These are phyloP conservation scores for Vitis hybrid DNA, from an alignment of 177 flowering plant species.

Conservation along the genomic window DNA sequence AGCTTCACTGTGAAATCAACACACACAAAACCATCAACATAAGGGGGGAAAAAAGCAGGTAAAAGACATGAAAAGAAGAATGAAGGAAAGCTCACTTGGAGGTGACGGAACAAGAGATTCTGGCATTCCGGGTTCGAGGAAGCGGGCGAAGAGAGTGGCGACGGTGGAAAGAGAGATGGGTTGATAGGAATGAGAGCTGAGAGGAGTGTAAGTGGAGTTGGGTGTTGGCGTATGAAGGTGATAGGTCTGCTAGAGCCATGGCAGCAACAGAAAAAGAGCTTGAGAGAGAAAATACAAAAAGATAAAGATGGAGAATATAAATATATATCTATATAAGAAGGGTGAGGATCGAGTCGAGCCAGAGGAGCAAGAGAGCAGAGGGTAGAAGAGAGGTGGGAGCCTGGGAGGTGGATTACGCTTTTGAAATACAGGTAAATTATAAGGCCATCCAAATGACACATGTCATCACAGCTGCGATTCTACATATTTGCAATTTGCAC, in stretches of 20 bases:
- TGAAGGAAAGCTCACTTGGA: conserved; percentile 31
- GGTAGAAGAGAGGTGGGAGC: not conserved
- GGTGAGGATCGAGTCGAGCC: not conserved
- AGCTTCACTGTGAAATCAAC: conserved; percentile 40
- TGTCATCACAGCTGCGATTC: conserved; percentile 31
- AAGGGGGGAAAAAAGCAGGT: not conserved
- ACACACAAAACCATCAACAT: too few relatives aligned
- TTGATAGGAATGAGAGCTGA: conserved; percentile 29
- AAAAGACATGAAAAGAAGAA: too few relatives aligned
- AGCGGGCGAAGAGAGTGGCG: conserved; percentile 23
- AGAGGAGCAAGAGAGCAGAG: not conserved
- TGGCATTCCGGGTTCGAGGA: conserved; percentile 17
- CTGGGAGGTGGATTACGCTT: not conserved
- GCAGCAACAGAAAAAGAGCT: conserved; percentile 12
- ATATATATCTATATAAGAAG: conserved; percentile 1
- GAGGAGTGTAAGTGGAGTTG: conserved; percentile 23
- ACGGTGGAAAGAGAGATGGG: conserved; percentile 23
- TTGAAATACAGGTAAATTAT: conserved; percentile 19
- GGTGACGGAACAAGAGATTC: conserved; percentile 53
- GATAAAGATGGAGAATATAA: not conserved
- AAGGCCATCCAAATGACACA: conserved; percentile 50
- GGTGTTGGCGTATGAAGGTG: conserved; percentile 26
- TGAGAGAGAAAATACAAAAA: conserved; percentile 1
- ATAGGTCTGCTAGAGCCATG: conserved; percentile 57
- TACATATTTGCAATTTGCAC: too few relatives aligned